Percentiles rank a stretch among this genome's conserved stretches.
Evolutionary conservation across 768 basidiomycete species (phyloP).

Genomic region (Fibroporia radiculosa): DNA sequence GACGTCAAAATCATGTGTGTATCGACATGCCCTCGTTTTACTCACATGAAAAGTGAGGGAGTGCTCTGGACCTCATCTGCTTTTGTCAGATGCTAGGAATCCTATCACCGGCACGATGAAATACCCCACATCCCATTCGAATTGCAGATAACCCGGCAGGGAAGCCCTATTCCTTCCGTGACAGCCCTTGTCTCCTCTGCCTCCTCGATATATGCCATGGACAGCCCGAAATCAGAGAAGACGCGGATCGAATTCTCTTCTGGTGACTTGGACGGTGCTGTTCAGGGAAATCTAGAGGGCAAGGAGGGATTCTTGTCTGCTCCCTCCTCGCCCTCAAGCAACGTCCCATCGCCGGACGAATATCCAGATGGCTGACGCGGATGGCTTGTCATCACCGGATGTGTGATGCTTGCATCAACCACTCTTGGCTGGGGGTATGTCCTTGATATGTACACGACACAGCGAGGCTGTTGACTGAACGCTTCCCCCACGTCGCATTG

Average conservation of each 20-base stretch:
- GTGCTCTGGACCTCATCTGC: too few species aligned
- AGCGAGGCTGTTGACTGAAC: background rate
- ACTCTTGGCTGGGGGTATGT: conserved; percentile 20
- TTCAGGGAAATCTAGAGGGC: background rate
- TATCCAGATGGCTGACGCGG: conserved; percentile 17
- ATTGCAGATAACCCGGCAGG: too few species aligned
- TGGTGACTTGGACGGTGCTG: background rate
- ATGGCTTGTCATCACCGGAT: conserved; percentile 17
- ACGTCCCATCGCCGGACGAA: conserved; percentile 10
- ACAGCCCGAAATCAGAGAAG: conserved; percentile 16
- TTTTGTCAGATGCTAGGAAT: too few species aligned
- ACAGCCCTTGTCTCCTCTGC: background rate
- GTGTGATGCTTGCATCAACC: conserved; percentile 13
- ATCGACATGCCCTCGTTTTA: too few species aligned
- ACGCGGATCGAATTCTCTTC: conserved; percentile 11
- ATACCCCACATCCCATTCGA: too few species aligned
- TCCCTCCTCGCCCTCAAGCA: conserved; percentile 5
- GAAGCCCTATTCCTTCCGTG: too few species aligned
- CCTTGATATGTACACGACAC: conserved; percentile 1
- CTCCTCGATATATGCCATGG: conserved; percentile 9
- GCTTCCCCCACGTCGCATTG: conserved; percentile 1
- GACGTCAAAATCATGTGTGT: too few species aligned
- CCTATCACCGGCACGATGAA: too few species aligned
- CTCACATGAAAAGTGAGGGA: too few species aligned
- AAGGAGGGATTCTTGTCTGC: background rate